Base-by-base conservation (phyloP, 768 basidiomycete species). In the Termitomyces sp. region DNA sequence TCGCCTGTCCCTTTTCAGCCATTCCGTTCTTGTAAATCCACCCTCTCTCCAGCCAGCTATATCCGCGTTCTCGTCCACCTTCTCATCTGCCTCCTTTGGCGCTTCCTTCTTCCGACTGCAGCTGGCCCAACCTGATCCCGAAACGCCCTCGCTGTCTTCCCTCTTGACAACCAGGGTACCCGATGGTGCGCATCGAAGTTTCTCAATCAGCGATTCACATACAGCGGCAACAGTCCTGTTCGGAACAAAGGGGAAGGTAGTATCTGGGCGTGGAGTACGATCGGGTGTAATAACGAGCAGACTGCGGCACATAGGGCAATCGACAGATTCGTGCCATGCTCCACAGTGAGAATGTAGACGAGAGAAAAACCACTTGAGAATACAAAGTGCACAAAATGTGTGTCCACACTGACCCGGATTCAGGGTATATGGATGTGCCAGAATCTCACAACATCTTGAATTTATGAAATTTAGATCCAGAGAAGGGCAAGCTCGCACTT, bases 291-390 rank as follows among this genome's bases (percentile, higher is more conserved):
- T 74, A 51, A 76, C 76, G 57, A 88, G 72, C 40, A 75, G 57
- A 55, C 77, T 79, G 64, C 85, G 84, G 69, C 87, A 88, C 57
- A 87, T 77, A 36, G 87, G 87, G 68, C 86, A 88, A 62, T 85
- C 82, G 43, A 88, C 83, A 13, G 79, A 67, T 64, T 86, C 82
- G 60, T 87, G 87, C 87, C 87, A 89, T 33, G 74, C 73, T 30
- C 86, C 86, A 65, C 88, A 88, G 0, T 73, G 75, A 47, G 73
- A 74, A 69, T 88, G 86, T 30, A 88, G 71, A 48, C 82, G 81
- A 64, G 85, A 84, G 74, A 87, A 88, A 71, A 83, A 83, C 83
- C 85, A 86, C 65, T 82, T 82, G 32, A 88, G 69, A 59, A 86
- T 84, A 70, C 85, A 88, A 48, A 83, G 71, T 32, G 83, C 81